phyloP scores from a whole-genome alignment of 352 stramenopile genomes.

The Pythium utonaiense region DNA sequence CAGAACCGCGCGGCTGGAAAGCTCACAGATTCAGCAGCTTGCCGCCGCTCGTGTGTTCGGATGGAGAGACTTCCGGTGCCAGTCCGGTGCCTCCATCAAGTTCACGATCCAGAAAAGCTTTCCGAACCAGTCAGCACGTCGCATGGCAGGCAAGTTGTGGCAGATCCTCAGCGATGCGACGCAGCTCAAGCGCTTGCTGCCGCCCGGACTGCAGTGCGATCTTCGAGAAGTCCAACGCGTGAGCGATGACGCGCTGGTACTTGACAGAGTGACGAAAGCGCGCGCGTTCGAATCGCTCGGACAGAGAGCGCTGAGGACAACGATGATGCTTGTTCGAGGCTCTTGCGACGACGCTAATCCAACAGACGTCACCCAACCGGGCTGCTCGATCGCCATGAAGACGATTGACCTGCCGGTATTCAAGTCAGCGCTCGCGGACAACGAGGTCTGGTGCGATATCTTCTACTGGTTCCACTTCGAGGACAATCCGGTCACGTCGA shows the following conservation, averaged over 20 bases:
- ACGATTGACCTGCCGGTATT: conserved; percentile 52
- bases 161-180: conserved; percentile 33
- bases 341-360: conserved; percentile 19
- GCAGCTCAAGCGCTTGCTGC: conserved; percentile 33
- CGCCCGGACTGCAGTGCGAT: conserved; percentile 32
- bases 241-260: conserved; percentile 35
- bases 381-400: conserved; percentile 49
- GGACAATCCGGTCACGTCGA: neutral
- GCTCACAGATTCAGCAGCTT: conserved; percentile 31
- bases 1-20: conserved; percentile 28
- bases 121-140: conserved; percentile 18
- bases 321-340: conserved; percentile 42
- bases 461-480: conserved; percentile 65
- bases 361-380: no score
- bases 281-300: conserved; percentile 20
- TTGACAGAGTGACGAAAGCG: conserved; percentile 47
- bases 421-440: conserved; percentile 32
- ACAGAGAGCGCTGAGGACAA: conserved; percentile 41
- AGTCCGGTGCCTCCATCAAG: conserved; percentile 36
- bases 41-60: conserved; percentile 36
- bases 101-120: conserved; percentile 52
- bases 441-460: conserved; percentile 60
- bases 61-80: conserved; percentile 45
- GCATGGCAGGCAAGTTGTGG: conserved; percentile 37
- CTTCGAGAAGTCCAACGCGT: conserved; percentile 44